A percentile compares a stretch with the other conserved stretches of the same genome.
phyloP scores from a whole-genome alignment of 305 asterid species.

The Nicotiana rustica region DNA sequence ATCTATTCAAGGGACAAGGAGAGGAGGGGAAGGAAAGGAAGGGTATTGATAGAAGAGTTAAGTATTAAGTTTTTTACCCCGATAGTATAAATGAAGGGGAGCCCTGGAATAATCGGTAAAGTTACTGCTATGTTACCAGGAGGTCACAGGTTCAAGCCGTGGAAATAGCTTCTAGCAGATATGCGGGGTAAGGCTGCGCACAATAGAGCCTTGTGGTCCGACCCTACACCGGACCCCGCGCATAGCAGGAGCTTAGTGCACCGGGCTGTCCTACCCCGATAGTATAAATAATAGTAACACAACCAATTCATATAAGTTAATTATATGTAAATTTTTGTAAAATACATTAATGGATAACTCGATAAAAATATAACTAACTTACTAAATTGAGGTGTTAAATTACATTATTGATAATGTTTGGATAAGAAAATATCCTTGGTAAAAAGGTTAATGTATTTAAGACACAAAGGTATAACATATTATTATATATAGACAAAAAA shows the following conservation, averaged over 20 bases:
- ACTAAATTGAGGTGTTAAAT: background rate
- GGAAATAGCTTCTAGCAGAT: too few relatives aligned
- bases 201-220: too few relatives aligned
- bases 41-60: background rate
- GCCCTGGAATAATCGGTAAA: too few relatives aligned
- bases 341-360: background rate
- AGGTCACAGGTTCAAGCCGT: too few relatives aligned
- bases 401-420: background rate
- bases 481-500: conserved; percentile 9
- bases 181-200: too few relatives aligned
- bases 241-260: too few relatives aligned
- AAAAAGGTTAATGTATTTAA: background rate
- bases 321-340: background rate
- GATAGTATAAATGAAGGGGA: background rate
- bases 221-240: too few relatives aligned
- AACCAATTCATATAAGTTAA: background rate
- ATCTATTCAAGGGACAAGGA: background rate
- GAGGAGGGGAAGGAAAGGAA: background rate
- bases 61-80: background rate
- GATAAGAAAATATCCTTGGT: background rate
- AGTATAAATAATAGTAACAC: background rate
- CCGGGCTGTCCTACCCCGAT: too few relatives aligned
- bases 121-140: too few relatives aligned
- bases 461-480: conserved; percentile 24
- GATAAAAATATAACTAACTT: background rate